These are phyloP conservation scores for Calonectria pauciramosa DNA, from an alignment of 2,329 filamentous ascomycete genomes.

Conservation along the genomic window DNA sequence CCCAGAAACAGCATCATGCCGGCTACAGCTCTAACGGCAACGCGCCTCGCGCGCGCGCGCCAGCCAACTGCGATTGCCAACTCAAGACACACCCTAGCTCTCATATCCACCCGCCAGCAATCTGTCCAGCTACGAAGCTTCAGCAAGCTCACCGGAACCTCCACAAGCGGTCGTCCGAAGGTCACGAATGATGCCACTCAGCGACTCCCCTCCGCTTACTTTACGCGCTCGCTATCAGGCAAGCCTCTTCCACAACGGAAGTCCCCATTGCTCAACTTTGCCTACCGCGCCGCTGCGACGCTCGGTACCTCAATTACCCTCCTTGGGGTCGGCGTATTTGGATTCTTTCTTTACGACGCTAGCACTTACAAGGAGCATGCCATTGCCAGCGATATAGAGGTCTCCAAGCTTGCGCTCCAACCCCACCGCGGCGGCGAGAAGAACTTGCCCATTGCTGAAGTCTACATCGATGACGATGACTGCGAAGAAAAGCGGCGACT, in stretches of 20 bases:
- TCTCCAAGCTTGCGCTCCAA: slow-evolving; percentile 86
- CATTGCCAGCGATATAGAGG: slow-evolving; percentile 78
- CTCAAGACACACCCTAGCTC: slow-evolving; percentile 31
- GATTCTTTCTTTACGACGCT: slow-evolving; percentile 95
- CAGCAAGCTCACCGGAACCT: slow-evolving; percentile 37
- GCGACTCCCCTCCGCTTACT: slow-evolving; percentile 41
- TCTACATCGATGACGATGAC: slow-evolving; percentile 91
- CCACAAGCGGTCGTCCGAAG: slow-evolving; percentile 26
- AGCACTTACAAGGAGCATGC: slow-evolving; percentile 86
- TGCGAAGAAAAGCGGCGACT: slow-evolving; percentile 75
- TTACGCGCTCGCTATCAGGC: slow-evolving; percentile 63
- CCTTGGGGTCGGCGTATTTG: slow-evolving; percentile 77
- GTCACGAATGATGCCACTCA: slow-evolving; percentile 18
- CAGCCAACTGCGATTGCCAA: slow-evolving; percentile 27
- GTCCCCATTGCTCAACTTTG: slow-evolving; percentile 67
- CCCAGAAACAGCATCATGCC: slow-evolving; percentile 34
- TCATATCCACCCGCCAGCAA: slow-evolving; percentile 30
- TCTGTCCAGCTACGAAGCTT: slow-evolving; percentile 36
- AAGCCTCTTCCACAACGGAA: slow-evolving; percentile 64
- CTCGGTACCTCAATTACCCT: slow-evolving; percentile 81
- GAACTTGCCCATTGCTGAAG: slow-evolving; percentile 91
- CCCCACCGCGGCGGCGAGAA: slow-evolving; percentile 91
- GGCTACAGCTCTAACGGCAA: slow-evolving; percentile 39
- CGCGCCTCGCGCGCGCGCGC: slow-evolving; percentile 41
- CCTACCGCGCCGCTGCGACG: slow-evolving; percentile 74